Conservation (phyloP, 805 yeast species). For the Phaffomyces thermotolerans region DNA sequence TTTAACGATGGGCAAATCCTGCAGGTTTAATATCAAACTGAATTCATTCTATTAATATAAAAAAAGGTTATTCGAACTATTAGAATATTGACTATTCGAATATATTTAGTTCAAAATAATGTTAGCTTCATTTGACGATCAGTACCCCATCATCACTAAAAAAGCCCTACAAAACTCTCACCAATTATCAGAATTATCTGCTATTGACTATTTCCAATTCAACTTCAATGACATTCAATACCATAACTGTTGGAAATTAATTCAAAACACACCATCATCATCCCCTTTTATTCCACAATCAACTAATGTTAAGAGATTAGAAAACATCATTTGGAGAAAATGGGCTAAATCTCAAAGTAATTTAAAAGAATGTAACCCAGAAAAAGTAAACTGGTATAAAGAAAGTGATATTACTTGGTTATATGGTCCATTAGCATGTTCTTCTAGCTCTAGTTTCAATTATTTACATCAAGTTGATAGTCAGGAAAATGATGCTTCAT, state of each 20-base stretch:
- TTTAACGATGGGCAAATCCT: background rate
- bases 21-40: background rate
- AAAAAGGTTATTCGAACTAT: background rate
- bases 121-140: constrained; percentile 23
- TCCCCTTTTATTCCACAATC: constrained; percentile 26
- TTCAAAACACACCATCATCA: constrained; percentile 25
- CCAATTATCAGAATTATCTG: constrained; percentile 13
- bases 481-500: constrained; percentile 4
- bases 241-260: constrained; percentile 36
- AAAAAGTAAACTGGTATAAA: constrained; percentile 86
- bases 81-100: background rate
- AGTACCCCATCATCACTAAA: constrained; percentile 15
- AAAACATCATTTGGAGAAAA: constrained; percentile 89
- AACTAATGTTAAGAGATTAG: constrained; percentile 42
- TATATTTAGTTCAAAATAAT: background rate
- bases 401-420: constrained; percentile 93
- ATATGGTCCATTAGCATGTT: constrained; percentile 63
- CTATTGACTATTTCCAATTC: constrained; percentile 35
- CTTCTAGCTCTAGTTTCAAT: no score
- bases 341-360: constrained; percentile 79
- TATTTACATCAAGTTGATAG: background rate
- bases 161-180: constrained; percentile 8
- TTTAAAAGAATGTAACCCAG: constrained; percentile 62
- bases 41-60: no score
- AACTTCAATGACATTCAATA: constrained; percentile 30